A percentile compares a stretch with the other conserved stretches of the same genome.
phyloP scores from a whole-genome alignment of 768 basidiomycete species.

The Leccinellum albellum region DNA sequence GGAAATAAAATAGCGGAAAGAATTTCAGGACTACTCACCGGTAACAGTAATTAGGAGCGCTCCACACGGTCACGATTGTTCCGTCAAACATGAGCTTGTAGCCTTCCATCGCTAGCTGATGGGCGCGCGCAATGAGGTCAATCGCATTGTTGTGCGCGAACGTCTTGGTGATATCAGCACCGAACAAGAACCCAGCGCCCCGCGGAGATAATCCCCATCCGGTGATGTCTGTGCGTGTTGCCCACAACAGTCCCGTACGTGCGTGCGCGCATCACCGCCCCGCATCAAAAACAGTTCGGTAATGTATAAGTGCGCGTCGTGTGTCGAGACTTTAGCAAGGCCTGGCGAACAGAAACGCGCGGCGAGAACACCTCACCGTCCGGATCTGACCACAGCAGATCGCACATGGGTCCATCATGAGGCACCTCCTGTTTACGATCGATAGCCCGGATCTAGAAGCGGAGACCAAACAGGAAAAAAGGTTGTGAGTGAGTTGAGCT shows the following conservation, averaged over 20 bases:
- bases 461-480: constrained; percentile 17
- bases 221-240: constrained; percentile 57
- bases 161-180: constrained; percentile 82
- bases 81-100: constrained; percentile 97
- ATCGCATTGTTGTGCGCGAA: constrained; percentile 92
- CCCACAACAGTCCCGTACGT: not conserved
- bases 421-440: constrained; percentile 97
- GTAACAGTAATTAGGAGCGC: constrained; percentile 97
- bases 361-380: constrained; percentile 57
- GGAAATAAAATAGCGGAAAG: not conserved
- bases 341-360: constrained; percentile 3
- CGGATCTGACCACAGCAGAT: constrained; percentile 98
- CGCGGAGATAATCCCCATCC: constrained; percentile 98
- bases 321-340: constrained; percentile 9
- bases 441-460: constrained; percentile 78
- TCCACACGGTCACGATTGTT: constrained; percentile 96
- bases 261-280: not conserved
- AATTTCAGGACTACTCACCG: constrained; percentile 55
- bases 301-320: not conserved
- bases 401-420: constrained; percentile 98
- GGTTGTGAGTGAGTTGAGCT: constrained; percentile 18
- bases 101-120: constrained; percentile 97
- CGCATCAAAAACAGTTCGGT: not conserved
- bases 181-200: constrained; percentile 94
- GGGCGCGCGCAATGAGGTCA: constrained; percentile 93